phyloP scores from a whole-genome alignment of 345 rosid genomes.

The Arabis hirsuta region DNA sequence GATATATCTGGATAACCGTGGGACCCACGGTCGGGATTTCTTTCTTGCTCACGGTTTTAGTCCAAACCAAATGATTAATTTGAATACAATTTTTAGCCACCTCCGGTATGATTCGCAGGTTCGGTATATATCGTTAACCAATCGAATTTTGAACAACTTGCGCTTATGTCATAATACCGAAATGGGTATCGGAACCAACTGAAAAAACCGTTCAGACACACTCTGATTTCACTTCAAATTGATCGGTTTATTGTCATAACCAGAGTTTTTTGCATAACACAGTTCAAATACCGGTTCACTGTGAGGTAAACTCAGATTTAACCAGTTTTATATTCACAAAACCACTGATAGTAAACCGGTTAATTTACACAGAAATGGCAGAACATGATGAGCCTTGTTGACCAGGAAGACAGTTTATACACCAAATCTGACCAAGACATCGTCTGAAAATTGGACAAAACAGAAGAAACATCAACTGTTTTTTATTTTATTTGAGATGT shows the following conservation, averaged over 20 bases:
- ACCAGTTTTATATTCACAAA: background rate
- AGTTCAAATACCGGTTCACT: conserved; percentile 2
- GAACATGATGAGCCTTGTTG: conserved; percentile 11
- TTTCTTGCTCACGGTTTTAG: background rate
- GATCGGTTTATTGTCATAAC: background rate
- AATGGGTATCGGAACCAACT: background rate
- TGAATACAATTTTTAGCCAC: background rate
- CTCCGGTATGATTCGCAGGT: conserved; percentile 4
- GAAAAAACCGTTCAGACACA: background rate
- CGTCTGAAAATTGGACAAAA: conserved; percentile 1
- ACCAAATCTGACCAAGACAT: conserved; percentile 7
- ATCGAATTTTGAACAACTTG: background rate
- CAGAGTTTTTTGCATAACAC: background rate
- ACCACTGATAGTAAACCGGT: conserved; percentile 2
- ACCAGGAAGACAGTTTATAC: background rate
- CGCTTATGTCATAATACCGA: background rate
- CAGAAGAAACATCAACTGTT: background rate
- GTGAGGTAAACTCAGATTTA: background rate
- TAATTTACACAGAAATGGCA: background rate
- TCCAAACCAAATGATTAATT: too few species aligned
- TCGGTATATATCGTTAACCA: background rate
- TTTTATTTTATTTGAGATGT: background rate
- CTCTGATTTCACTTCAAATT: background rate
- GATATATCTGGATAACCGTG: conserved; percentile 30
- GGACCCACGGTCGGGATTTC: conserved; percentile 41